These are phyloP conservation scores for Pholiota conissans DNA, from an alignment of 768 basidiomycete species.

Conservation along the genomic window DNA sequence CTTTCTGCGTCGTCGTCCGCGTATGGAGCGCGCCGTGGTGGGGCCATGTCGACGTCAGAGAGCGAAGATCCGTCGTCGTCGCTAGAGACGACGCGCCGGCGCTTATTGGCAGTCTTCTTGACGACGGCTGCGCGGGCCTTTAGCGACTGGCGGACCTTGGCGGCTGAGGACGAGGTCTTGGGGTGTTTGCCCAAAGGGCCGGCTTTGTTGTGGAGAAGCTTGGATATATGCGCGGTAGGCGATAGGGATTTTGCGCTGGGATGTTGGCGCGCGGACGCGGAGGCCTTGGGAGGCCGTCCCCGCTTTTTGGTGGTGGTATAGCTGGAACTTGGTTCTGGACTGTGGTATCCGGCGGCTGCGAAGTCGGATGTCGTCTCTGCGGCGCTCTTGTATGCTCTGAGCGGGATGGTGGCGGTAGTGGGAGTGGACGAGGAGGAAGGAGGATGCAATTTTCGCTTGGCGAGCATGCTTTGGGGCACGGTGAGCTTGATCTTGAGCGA, in stretches of 20 bases:
- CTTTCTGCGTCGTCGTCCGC: slow-evolving; percentile 27
- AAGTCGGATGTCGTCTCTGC: slow-evolving; percentile 38
- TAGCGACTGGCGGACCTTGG: slow-evolving; percentile 21
- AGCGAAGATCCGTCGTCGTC: slow-evolving; percentile 36
- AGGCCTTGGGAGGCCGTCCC: slow-evolving; percentile 57
- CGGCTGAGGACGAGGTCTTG: slow-evolving; percentile 8
- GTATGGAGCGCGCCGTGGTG: background rate
- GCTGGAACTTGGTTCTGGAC: slow-evolving; percentile 9
- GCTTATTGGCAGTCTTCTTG: slow-evolving; percentile 19
- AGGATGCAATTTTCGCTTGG: slow-evolving; percentile 32
- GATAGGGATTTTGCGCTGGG: slow-evolving; percentile 1
- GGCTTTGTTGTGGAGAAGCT: slow-evolving; percentile 17
- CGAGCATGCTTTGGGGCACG: slow-evolving; percentile 54
- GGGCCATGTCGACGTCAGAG: slow-evolving; percentile 35
- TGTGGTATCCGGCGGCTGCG: slow-evolving; percentile 36
- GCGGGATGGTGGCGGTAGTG: background rate
- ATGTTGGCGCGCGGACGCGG: slow-evolving; percentile 24
- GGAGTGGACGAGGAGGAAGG: background rate
- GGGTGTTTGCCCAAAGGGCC: slow-evolving; percentile 15
- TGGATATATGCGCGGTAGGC: slow-evolving; percentile 9
- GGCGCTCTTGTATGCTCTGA: slow-evolving; percentile 26
- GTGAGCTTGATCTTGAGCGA: slow-evolving; percentile 76
- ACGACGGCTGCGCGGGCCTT: slow-evolving; percentile 23
- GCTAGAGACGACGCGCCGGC: slow-evolving; percentile 16
- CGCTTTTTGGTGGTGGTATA: slow-evolving; percentile 41